phyloP scores from a whole-genome alignment of 495 filamentous ascomycete genomes.

The Trichoderma erinaceum region DNA sequence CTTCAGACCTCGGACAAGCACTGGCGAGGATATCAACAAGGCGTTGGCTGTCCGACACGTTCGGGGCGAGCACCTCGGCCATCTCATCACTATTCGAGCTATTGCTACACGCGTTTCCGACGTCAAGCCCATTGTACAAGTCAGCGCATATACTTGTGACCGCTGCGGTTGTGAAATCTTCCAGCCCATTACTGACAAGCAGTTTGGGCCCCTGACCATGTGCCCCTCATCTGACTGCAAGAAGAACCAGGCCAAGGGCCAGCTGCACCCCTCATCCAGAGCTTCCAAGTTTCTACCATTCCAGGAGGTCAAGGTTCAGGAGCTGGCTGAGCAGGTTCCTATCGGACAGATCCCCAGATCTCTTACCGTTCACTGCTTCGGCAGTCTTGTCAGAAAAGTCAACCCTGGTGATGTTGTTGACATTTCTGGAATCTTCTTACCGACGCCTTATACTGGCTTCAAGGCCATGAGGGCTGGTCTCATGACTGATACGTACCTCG shows the following conservation, averaged over 20 bases:
- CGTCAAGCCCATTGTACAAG: slow-evolving; percentile 93
- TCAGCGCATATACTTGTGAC: slow-evolving; percentile 96
- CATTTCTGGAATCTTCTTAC: slow-evolving; percentile 89
- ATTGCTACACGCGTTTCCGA: slow-evolving; percentile 95
- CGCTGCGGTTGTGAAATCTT: slow-evolving; percentile 95
- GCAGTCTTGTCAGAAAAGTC: slow-evolving; percentile 72
- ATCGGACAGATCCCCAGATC: slow-evolving; percentile 94
- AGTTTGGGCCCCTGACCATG: slow-evolving; percentile 75
- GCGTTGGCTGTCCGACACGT: slow-evolving; percentile 90
- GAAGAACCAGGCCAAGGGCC: slow-evolving; percentile 84
- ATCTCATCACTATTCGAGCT: slow-evolving; percentile 88
- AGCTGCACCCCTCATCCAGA: slow-evolving; percentile 85
- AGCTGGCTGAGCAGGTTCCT: slow-evolving; percentile 96
- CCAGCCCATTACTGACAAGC: slow-evolving; percentile 88
- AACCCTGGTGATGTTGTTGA: slow-evolving; percentile 94
- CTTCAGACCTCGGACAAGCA: slow-evolving; percentile 82
- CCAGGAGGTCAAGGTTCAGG: slow-evolving; percentile 98
- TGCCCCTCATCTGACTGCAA: slow-evolving; percentile 86
- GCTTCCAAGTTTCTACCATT: slow-evolving; percentile 96
- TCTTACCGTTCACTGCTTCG: slow-evolving; percentile 84
- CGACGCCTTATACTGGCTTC: slow-evolving; percentile 96
- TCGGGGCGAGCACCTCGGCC: slow-evolving; percentile 82
- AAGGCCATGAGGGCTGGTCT: slow-evolving; percentile 92
- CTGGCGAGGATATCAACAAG: slow-evolving; percentile 65
- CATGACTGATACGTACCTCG: slow-evolving; percentile 92